Conservation (phyloP, 495 filamentous ascomycete species). For the Jackrogersella multiformis region DNA sequence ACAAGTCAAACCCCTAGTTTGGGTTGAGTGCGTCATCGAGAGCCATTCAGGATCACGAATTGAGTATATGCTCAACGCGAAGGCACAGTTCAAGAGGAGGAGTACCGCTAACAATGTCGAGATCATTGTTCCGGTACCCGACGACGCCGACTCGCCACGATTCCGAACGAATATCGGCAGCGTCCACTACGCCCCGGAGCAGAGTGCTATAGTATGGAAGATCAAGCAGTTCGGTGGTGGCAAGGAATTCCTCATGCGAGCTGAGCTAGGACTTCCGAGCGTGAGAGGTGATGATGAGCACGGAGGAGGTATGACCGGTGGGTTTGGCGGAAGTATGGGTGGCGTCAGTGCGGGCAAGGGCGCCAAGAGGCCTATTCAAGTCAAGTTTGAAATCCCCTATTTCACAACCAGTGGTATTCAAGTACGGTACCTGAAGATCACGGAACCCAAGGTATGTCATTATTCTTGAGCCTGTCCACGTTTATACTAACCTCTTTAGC, state of each 20-base stretch:
- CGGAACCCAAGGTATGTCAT: constrained; percentile 91
- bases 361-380: constrained; percentile 91
- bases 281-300: constrained; percentile 97
- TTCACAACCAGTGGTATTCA: constrained; percentile 99
- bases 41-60: constrained; percentile 93
- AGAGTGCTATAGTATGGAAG: constrained; percentile 98
- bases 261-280: constrained; percentile 93
- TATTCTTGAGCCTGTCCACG: constrained; percentile 5
- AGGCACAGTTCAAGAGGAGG: constrained; percentile 97
- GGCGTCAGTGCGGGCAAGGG: constrained; percentile 77
- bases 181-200: constrained; percentile 98
- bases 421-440: constrained; percentile 98
- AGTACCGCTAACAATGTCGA: constrained; percentile 99
- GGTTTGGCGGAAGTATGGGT: constrained; percentile 96
- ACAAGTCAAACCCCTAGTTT: constrained; percentile 97
- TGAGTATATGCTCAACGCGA: constrained; percentile 98
- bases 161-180: constrained; percentile 98
- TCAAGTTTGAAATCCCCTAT: constrained; percentile 99
- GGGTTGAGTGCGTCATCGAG: constrained; percentile 98
- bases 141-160: constrained; percentile 94
- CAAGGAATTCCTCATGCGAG: constrained; percentile 99
- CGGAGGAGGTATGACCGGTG: constrained; percentile 95
- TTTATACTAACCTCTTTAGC: constrained; percentile 57
- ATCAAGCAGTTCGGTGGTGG: constrained; percentile 99
- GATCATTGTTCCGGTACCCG: constrained; percentile 95